Percentiles rank a stretch among this genome's conserved stretches.
Evolutionary conservation across 495 filamentous ascomycete species (phyloP).

Genomic region (Tuber melanosporum): DNA sequence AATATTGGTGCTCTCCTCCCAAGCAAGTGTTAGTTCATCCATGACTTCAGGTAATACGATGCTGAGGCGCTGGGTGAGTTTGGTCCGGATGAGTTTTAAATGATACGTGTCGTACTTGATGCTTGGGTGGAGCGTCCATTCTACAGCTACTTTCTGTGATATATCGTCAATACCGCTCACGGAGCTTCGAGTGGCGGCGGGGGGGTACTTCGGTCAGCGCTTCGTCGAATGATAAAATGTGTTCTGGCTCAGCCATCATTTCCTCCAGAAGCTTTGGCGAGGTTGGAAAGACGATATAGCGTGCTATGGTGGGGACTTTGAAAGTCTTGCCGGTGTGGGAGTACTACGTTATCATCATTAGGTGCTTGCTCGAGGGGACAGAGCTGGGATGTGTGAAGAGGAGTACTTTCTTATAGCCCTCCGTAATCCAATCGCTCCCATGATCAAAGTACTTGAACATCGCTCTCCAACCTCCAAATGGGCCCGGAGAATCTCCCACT

Average conservation of each 20-base stretch:
- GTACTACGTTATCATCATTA: conserved; percentile 12
- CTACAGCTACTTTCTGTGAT: conserved; percentile 16
- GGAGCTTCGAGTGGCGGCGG: background rate
- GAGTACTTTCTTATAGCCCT: conserved; percentile 32
- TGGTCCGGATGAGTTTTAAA: conserved; percentile 26
- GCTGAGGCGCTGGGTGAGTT: conserved; percentile 32
- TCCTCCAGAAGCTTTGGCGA: conserved; percentile 29
- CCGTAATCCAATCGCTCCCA: conserved; percentile 24
- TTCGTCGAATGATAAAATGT: conserved; percentile 30
- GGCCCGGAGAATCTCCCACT: conserved; percentile 25
- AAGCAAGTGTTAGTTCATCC: conserved; percentile 28
- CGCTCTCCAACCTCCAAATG: conserved; percentile 32
- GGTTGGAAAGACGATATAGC: conserved; percentile 33
- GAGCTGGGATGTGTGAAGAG: background rate
- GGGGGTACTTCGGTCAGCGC: conserved; percentile 16
- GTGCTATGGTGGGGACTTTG: conserved; percentile 30
- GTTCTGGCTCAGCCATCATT: conserved; percentile 19
- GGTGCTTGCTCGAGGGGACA: background rate
- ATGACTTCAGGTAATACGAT: conserved; percentile 35
- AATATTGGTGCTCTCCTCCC: conserved; percentile 31
- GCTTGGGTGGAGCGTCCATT: conserved; percentile 25
- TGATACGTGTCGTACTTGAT: conserved; percentile 27
- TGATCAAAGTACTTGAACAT: conserved; percentile 21
- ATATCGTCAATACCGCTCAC: background rate
- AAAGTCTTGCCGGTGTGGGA: conserved; percentile 13